phyloP scores from a whole-genome alignment of 768 basidiomycete genomes.

The Royoungia palumana region DNA sequence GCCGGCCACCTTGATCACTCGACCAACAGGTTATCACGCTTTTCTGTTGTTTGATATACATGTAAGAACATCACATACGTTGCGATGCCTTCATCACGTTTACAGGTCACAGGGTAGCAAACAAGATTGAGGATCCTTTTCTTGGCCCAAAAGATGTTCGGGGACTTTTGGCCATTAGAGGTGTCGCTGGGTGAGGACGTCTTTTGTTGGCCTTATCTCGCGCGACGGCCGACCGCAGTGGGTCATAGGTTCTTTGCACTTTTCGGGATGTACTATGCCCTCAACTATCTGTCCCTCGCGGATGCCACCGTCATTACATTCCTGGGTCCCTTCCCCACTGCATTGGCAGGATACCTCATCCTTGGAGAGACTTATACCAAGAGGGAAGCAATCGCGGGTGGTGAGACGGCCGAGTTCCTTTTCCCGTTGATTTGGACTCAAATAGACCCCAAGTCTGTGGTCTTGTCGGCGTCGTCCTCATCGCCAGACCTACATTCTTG shows the following conservation, averaged over 20 bases:
- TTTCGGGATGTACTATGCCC: slow-evolving; percentile 65
- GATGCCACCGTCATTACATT: slow-evolving; percentile 79
- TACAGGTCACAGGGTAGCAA: slow-evolving; percentile 30
- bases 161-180: slow-evolving; percentile 51
- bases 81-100: background rate
- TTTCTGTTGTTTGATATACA: slow-evolving; percentile 49
- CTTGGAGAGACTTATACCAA: slow-evolving; percentile 56
- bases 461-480: slow-evolving; percentile 73
- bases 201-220: background rate
- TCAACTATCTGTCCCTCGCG: slow-evolving; percentile 72
- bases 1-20: background rate
- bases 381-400: slow-evolving; percentile 53
- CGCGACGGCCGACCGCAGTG: background rate
- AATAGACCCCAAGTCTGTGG: slow-evolving; percentile 45
- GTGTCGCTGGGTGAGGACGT: slow-evolving; percentile 56
- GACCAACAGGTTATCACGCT: slow-evolving; percentile 46
- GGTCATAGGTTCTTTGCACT: slow-evolving; percentile 64
- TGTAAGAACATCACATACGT: slow-evolving; percentile 28
- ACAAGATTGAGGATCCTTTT: slow-evolving; percentile 52
- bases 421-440: background rate
- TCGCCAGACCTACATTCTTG: slow-evolving; percentile 72
- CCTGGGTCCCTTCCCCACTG: slow-evolving; percentile 63
- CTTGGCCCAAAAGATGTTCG: slow-evolving; percentile 71
- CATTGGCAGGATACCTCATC: slow-evolving; percentile 57
- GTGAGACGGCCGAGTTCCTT: slow-evolving; percentile 25